Percentiles rank a stretch among this genome's conserved stretches.
These are phyloP conservation scores for Metschnikowia arizonensis DNA, from an alignment of 805 yeast species.

Conservation along the genomic window DNA sequence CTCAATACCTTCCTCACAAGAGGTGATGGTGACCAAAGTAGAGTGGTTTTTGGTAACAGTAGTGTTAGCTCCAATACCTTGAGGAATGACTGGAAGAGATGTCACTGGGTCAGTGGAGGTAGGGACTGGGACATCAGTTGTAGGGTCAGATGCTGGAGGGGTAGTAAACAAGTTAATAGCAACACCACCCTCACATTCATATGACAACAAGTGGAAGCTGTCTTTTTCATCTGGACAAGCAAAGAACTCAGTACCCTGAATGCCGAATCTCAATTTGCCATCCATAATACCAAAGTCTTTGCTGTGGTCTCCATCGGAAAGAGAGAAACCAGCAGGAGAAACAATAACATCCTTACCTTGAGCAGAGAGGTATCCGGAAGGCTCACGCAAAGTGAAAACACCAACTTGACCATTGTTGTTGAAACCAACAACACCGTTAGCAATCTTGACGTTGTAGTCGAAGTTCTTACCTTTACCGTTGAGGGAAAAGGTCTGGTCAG, in stretches of 20 bases:
- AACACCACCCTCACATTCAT: constrained; percentile 11
- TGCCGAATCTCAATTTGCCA: constrained; percentile 24
- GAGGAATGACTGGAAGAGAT: constrained; percentile 28
- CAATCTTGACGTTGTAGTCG: constrained; percentile 18
- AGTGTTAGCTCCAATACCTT: constrained; percentile 23
- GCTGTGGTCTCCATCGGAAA: constrained; percentile 20
- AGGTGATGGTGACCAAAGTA: constrained; percentile 26
- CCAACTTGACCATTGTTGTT: constrained; percentile 16
- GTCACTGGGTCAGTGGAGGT: constrained; percentile 20
- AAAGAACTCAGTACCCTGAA: constrained; percentile 20
- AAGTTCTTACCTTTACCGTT: constrained; percentile 26
- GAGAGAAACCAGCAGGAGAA: constrained; percentile 16
- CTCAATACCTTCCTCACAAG: constrained; percentile 19
- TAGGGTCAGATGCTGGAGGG: constrained; percentile 1
- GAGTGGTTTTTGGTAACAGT: constrained; percentile 18
- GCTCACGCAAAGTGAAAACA: constrained; percentile 25
- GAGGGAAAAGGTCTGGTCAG: constrained; percentile 30
- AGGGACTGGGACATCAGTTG: background rate
- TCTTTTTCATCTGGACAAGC: constrained; percentile 22
- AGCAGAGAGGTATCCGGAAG: constrained; percentile 27
- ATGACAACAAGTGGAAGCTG: constrained; percentile 15
- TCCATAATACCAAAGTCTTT: constrained; percentile 26
- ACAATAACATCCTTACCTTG: constrained; percentile 20
- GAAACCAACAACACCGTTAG: constrained; percentile 2
- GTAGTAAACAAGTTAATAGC: constrained; percentile 11